Conservation (phyloP, 2,329 filamentous ascomycete species). For the Trichophyton schoenleinii region DNA sequence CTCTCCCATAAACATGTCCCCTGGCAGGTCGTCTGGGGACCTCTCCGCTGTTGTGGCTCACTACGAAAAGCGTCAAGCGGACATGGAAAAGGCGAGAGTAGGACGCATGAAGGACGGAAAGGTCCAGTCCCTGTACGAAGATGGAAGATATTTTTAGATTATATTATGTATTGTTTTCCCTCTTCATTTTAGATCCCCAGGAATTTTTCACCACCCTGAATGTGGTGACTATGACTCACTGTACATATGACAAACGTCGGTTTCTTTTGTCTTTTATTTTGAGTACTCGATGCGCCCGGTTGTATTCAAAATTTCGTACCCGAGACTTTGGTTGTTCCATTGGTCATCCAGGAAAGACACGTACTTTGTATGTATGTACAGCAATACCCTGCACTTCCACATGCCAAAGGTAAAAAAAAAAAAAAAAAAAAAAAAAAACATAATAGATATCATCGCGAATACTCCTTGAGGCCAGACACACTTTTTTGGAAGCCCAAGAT, state of each 20-base stretch:
- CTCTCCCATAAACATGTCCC: conserved; percentile 51
- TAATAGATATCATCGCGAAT: neutral
- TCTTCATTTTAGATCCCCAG: neutral
- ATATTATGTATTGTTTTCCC: neutral
- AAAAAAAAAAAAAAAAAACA: neutral
- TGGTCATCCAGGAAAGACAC: neutral
- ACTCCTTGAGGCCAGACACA: neutral
- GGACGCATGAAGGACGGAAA: conserved; percentile 34
- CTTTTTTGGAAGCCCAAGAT: neutral
- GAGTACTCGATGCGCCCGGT: neutral
- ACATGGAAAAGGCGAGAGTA: conserved; percentile 45
- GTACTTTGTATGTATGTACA: neutral
- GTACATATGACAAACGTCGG: conserved; percentile 1
- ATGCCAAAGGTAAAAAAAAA: neutral
- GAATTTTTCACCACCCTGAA: neutral
- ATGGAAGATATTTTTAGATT: conserved; percentile 19
- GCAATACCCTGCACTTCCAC: neutral
- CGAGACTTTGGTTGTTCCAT: neutral
- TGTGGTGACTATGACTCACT: conserved; percentile 4
- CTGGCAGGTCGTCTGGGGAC: conserved; percentile 46
- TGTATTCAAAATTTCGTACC: neutral
- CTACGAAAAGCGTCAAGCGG: conserved; percentile 47
- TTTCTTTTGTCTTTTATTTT: neutral
- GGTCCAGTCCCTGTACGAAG: conserved; percentile 33
- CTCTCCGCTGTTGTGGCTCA: conserved; percentile 49